Evolutionary conservation across 441 rosid species (phyloP).

Genomic region (Pelargonium australe): DNA sequence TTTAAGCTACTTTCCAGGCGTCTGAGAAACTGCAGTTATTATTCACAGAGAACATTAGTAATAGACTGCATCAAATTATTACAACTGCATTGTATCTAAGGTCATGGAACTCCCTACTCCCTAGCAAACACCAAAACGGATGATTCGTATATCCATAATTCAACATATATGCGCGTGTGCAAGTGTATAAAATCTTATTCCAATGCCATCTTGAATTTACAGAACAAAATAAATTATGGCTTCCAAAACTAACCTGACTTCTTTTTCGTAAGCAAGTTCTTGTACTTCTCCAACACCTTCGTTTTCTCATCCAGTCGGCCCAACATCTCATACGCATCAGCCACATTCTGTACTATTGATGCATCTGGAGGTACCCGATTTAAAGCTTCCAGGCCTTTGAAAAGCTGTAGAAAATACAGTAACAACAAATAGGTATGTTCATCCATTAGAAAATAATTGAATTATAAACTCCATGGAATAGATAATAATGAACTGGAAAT

Average conservation of each 20-base stretch:
- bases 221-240: background rate
- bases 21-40: no score
- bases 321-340: conserved; percentile 67
- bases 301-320: conserved; percentile 67
- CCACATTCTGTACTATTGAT: conserved; percentile 66
- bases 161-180: background rate
- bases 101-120: background rate
- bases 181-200: background rate
- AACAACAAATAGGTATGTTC: conserved; percentile 6
- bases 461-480: background rate
- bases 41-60: no score
- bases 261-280: conserved; percentile 33
- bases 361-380: conserved; percentile 73
- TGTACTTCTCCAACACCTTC: conserved; percentile 51
- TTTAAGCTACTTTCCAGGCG: no score
- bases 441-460: conserved; percentile 13
- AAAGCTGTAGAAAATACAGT: conserved; percentile 46
- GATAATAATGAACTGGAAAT: background rate
- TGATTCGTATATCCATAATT: background rate
- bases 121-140: background rate
- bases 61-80: background rate
- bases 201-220: conserved; percentile 3
- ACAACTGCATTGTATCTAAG: background rate
- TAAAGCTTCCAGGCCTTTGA: conserved; percentile 72
- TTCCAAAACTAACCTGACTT: conserved; percentile 23